These are phyloP conservation scores for Salmacisia buchloeana DNA, from an alignment of 1,284 basidiomycete genomes.

Conservation along the genomic window DNA sequence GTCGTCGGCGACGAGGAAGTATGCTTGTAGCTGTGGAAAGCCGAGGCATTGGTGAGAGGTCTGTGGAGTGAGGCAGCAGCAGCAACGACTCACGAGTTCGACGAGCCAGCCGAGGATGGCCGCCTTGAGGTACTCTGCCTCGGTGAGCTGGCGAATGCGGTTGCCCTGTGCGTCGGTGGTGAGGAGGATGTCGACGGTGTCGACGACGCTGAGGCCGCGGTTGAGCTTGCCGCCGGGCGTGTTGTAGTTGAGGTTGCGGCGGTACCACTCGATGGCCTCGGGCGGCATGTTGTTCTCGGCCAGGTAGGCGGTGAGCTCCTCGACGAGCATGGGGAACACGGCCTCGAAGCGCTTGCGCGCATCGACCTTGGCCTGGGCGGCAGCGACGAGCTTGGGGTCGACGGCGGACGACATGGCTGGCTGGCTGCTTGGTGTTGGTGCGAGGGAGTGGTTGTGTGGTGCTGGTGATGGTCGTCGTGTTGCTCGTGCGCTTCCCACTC, in stretches of 20 bases:
- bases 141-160: slow-evolving; percentile 33
- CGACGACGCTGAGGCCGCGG: slow-evolving; percentile 87
- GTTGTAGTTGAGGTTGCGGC: slow-evolving; percentile 73
- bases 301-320: slow-evolving; percentile 63
- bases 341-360: slow-evolving; percentile 53
- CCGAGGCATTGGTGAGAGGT: too few relatives aligned
- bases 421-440: too few relatives aligned
- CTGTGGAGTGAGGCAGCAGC: too few relatives aligned
- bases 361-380: slow-evolving; percentile 34
- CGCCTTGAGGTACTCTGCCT: slow-evolving; percentile 73
- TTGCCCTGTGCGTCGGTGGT: slow-evolving; percentile 58
- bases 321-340: slow-evolving; percentile 58
- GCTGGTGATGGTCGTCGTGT: too few relatives aligned
- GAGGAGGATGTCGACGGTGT: slow-evolving; percentile 78
- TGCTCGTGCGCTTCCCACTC: too few relatives aligned
- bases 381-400: slow-evolving; percentile 3
- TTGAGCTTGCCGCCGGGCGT: slow-evolving; percentile 95
- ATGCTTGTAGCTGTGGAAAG: slow-evolving; percentile 75
- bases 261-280: slow-evolving; percentile 76
- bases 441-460: too few relatives aligned
- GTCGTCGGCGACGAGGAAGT: slow-evolving; percentile 95
- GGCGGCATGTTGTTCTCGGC: slow-evolving; percentile 60
- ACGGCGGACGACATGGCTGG: too few relatives aligned
- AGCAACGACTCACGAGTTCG: slow-evolving; percentile 66
- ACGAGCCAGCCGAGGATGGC: slow-evolving; percentile 94